Evolutionary conservation across 2,329 filamentous ascomycete genomes (phyloP).

Genomic region (Knufia fluminis): DNA sequence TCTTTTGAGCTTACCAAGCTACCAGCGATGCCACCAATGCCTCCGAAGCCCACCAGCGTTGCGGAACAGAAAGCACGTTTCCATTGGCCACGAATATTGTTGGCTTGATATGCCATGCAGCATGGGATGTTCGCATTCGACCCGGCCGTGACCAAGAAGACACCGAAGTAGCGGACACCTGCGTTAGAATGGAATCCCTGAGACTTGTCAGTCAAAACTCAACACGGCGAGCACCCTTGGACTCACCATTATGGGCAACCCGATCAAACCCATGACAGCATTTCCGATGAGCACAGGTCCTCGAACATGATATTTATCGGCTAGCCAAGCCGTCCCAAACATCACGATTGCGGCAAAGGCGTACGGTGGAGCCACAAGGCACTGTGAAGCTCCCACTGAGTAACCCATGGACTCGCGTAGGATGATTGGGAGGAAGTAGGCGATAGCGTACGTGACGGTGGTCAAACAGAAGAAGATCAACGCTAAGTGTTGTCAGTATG

Average conservation of each 20-base stretch:
- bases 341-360: slow-evolving; percentile 54
- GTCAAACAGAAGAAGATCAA: slow-evolving; percentile 50
- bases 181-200: slow-evolving; percentile 32
- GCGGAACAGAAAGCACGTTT: slow-evolving; percentile 73
- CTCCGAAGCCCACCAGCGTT: slow-evolving; percentile 65
- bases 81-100: slow-evolving; percentile 82
- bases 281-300: slow-evolving; percentile 59
- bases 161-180: slow-evolving; percentile 58
- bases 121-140: slow-evolving; percentile 67
- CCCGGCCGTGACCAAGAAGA: slow-evolving; percentile 64
- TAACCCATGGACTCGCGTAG: slow-evolving; percentile 56
- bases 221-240: neutral
- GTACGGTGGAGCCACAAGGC: slow-evolving; percentile 63
- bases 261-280: slow-evolving; percentile 56
- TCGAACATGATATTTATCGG: slow-evolving; percentile 58
- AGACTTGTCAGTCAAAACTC: neutral
- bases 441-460: slow-evolving; percentile 66
- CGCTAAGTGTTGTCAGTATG: slow-evolving; percentile 26
- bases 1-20: neutral
- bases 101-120: slow-evolving; percentile 69
- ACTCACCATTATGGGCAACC: slow-evolving; percentile 40
- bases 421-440: slow-evolving; percentile 72
- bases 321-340: slow-evolving; percentile 50
- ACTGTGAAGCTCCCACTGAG: slow-evolving; percentile 54
- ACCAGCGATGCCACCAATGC: slow-evolving; percentile 67